A percentile compares a stretch with the other conserved stretches of the same genome.
Evolutionary conservation across 1,139 yeast species (phyloP).

Genomic region (Candida glucosophila): DNA sequence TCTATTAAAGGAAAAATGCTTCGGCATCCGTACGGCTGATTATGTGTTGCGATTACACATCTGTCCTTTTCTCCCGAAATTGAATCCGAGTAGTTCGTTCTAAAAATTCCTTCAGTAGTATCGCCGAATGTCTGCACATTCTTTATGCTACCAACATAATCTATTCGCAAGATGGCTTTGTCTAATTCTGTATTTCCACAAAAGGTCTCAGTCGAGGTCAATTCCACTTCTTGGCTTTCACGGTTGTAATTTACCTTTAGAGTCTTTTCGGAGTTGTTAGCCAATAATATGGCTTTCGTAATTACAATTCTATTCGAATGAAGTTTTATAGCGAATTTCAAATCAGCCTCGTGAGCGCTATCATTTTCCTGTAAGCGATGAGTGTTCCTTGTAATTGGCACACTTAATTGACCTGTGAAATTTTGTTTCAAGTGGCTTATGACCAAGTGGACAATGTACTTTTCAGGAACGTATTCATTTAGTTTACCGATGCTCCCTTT

Average conservation of each 20-base stretch:
- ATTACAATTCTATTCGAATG: conserved; percentile 23
- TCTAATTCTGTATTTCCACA: too few relatives aligned
- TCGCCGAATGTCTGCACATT: conserved; percentile 49
- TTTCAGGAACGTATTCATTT: conserved; percentile 31
- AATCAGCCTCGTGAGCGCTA: conserved; percentile 14
- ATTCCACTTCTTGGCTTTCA: conserved; percentile 22
- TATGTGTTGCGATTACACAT: conserved; percentile 55
- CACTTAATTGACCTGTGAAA: conserved; percentile 38
- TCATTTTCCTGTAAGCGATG: conserved; percentile 4
- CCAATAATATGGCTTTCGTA: conserved; percentile 14
- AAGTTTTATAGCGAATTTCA: conserved; percentile 13
- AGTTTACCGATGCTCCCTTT: background rate
- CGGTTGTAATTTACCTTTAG: conserved; percentile 29
- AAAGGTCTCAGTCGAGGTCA: too few relatives aligned
- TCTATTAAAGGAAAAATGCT: conserved; percentile 59
- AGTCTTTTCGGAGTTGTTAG: conserved; percentile 9
- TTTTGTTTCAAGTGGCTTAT: conserved; percentile 47
- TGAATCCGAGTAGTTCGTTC: conserved; percentile 50
- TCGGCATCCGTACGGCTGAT: conserved; percentile 60
- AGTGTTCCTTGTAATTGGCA: conserved; percentile 24
- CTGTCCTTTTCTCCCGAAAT: conserved; percentile 38
- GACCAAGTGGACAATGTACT: conserved; percentile 33
- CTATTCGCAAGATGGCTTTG: too few relatives aligned
- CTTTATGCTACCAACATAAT: conserved; percentile 50
- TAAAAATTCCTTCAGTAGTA: conserved; percentile 57